Evolutionary conservation across 2,329 filamentous ascomycete species (phyloP).

Genomic region (Colletotrichum aenigma): DNA sequence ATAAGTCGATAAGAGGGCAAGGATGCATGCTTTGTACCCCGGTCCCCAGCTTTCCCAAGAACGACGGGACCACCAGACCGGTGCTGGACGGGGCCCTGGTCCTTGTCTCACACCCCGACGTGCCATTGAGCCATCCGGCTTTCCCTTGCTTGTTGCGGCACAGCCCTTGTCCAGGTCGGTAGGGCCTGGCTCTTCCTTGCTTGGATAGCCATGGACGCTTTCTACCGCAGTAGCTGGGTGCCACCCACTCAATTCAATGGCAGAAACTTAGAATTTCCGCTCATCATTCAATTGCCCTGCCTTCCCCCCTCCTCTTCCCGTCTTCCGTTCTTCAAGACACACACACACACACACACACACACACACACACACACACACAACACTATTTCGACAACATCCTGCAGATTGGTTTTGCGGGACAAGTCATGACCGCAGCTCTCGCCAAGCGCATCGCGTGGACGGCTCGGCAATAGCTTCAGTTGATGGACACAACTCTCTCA

Average conservation of each 20-base stretch:
- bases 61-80: constrained; percentile 14
- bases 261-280: constrained; percentile 11
- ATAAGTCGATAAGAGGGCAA: background rate
- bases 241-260: constrained; percentile 8
- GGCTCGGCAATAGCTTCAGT: background rate
- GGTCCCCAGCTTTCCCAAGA: constrained; percentile 18
- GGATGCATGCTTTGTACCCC: constrained; percentile 7
- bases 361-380: background rate
- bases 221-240: background rate
- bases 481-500: constrained; percentile 3
- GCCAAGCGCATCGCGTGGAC: background rate
- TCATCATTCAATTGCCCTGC: constrained; percentile 8
- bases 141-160: constrained; percentile 21
- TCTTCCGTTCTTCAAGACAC: background rate
- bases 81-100: constrained; percentile 9
- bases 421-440: background rate
- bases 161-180: constrained; percentile 2
- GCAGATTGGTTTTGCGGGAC: background rate
- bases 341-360: background rate
- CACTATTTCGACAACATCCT: background rate
- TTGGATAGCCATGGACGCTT: constrained; percentile 1
- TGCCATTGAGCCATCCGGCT: constrained; percentile 15
- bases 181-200: constrained; percentile 9
- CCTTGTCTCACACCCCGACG: constrained; percentile 15
- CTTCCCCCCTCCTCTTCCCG: background rate